phyloP scores from a whole-genome alignment of 805 yeast species.

The Schizosaccharomyces octosporus region DNA sequence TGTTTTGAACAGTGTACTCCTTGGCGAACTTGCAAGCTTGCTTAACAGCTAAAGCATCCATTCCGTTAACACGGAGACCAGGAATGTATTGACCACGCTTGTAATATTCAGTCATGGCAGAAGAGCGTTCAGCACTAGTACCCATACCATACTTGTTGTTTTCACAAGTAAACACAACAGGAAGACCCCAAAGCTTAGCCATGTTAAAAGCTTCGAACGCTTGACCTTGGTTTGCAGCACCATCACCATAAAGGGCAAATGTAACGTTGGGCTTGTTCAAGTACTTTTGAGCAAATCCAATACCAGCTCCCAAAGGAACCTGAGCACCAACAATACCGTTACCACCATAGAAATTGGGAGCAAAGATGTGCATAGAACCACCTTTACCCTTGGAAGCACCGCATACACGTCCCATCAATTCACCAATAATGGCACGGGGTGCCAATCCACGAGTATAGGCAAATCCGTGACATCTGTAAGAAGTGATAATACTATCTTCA shows the following conservation, averaged over 20 bases:
- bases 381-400: conserved; percentile 92
- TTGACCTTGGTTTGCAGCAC: conserved; percentile 98
- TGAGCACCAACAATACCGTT: conserved; percentile 99
- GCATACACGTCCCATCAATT: conserved; percentile 83
- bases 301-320: conserved; percentile 93
- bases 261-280: conserved; percentile 53
- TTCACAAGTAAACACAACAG: conserved; percentile 87
- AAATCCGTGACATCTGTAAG: conserved; percentile 97
- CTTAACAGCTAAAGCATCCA: conserved; percentile 88
- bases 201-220: conserved; percentile 93
- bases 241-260: conserved; percentile 88
- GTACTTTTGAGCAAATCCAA: conserved; percentile 96
- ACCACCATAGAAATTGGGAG: conserved; percentile 92
- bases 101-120: conserved; percentile 89
- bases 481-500: conserved; percentile 75
- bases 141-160: conserved; percentile 99
- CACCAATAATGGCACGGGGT: conserved; percentile 74
- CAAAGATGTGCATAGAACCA: conserved; percentile 98
- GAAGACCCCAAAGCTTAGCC: conserved; percentile 97
- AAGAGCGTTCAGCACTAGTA: conserved; percentile 88
- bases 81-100: conserved; percentile 99
- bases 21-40: conserved; percentile 92
- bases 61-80: conserved; percentile 93
- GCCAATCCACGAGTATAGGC: conserved; percentile 90
- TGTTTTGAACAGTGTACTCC: conserved; percentile 81